phyloP scores from a whole-genome alignment of 371 early-diverging fungal species.

The Mucor lusitanicus region DNA sequence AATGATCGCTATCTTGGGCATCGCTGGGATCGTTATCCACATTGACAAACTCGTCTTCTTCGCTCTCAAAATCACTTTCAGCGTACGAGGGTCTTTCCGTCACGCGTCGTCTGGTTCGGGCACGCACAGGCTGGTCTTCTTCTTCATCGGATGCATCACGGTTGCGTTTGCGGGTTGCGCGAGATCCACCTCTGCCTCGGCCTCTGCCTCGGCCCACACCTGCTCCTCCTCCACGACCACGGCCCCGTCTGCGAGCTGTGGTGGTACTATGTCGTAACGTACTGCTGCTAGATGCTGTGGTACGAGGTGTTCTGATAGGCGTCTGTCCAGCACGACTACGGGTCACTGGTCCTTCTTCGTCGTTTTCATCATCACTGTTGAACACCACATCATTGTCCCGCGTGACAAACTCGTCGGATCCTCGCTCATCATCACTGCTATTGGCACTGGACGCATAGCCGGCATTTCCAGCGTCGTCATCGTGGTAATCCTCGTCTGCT shows the following conservation, averaged over 20 bases:
- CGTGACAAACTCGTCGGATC: slow-evolving; percentile 27
- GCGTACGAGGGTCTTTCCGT: slow-evolving; percentile 35
- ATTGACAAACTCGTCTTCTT: slow-evolving; percentile 39
- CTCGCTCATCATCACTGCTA: slow-evolving; percentile 24
- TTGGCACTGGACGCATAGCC: slow-evolving; percentile 13
- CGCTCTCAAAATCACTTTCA: slow-evolving; percentile 56
- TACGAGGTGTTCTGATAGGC: neutral
- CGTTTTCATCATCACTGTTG: slow-evolving; percentile 23
- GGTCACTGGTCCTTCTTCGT: slow-evolving; percentile 38
- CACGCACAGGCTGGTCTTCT: slow-evolving; percentile 39
- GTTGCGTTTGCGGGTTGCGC: slow-evolving; percentile 22
- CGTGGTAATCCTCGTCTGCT: slow-evolving; percentile 63
- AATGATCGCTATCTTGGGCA: slow-evolving; percentile 21
- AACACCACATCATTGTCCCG: slow-evolving; percentile 20
- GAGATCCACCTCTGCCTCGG: slow-evolving; percentile 8
- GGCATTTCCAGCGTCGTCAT: slow-evolving; percentile 24
- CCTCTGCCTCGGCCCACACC: slow-evolving; percentile 3
- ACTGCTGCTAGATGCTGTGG: neutral
- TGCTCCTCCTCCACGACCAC: slow-evolving; percentile 11
- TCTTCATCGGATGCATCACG: slow-evolving; percentile 33
- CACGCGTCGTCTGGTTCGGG: slow-evolving; percentile 48
- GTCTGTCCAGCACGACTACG: slow-evolving; percentile 37
- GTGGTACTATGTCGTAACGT: neutral
- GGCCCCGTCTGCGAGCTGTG: slow-evolving; percentile 7
- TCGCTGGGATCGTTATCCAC: slow-evolving; percentile 30